phyloP scores from a whole-genome alignment of 805 yeast genomes.

The Teunomyces lycoperdinae region DNA sequence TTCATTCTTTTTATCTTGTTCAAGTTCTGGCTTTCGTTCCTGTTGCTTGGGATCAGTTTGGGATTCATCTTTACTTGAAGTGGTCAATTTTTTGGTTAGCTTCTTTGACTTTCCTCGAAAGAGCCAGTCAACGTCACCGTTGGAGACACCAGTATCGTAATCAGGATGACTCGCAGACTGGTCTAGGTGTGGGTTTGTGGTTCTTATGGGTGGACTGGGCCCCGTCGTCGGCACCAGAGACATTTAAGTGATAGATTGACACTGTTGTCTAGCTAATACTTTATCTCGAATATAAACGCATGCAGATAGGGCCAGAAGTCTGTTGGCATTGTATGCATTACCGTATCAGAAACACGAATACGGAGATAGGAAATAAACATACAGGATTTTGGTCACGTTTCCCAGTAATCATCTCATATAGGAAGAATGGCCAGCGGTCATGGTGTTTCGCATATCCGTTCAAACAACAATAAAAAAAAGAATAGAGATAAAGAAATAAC shows the following conservation, averaged over 20 bases:
- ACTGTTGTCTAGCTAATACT: not conserved
- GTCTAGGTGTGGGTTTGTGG: not conserved
- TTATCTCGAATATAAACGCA: not conserved
- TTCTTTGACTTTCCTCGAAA: constrained; percentile 74
- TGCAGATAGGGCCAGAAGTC: not conserved
- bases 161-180: not conserved
- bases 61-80: not conserved
- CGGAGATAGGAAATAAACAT: no score
- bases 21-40: not conserved
- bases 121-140: constrained; percentile 83
- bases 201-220: not conserved
- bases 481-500: no score
- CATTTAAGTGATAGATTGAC: not conserved
- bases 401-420: no score
- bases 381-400: no score
- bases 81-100: constrained; percentile 41
- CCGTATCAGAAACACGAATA: not conserved
- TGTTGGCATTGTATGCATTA: not conserved
- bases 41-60: constrained; percentile 3
- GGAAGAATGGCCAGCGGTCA: no score
- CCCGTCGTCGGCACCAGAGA: not conserved
- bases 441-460: no score
- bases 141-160: constrained; percentile 53
- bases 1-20: not conserved
- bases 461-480: no score